Base-by-base conservation (phyloP, 768 basidiomycete species). In the Trametes coccinea region DNA sequence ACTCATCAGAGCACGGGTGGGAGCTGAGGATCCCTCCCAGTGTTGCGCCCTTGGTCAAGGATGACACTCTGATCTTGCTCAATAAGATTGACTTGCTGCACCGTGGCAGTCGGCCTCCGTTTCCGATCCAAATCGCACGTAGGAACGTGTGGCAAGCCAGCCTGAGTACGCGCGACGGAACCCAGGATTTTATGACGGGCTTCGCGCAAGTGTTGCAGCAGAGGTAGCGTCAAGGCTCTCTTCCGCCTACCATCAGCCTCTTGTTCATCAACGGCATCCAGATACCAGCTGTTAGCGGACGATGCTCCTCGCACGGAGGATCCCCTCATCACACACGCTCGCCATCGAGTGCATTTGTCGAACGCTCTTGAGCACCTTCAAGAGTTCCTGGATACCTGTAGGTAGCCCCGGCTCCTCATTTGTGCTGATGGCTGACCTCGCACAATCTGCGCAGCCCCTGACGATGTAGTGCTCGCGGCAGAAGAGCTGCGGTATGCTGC, bases 401-500 rank as follows among this genome's bases (percentile, higher is more conserved):
- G 45, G 78, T 44, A 4, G 59, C 56, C 30, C 27, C 22, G 41
- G 27, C 33, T 2, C 2, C 11, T 33, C n/a, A 22, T 1, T 39
- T 16, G 17, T 27, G 16, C 29, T 37, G 16, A 29, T 2, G n/a
- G 11, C 14, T 39, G 45, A 33, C 31, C 27, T 48, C 34, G 22
- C 46, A 44, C 11, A 2, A 13, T 16, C 11, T 8, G 14, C 5
- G 33, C 69, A 88, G 87, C 82, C 8, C 67, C 82, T 1, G 79
- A 82, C n/a, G 90, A 94, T 62, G 76, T 95, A 4, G 92, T 95
- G 5, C 71, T 91, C 10, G 92, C 84, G 4, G 93, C 93, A 0
- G 94, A 96, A 72, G 92, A 94, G 70, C 79, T 96, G 29, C 85
- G 94, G 29, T 93, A 94, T 70, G 94, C 93, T 2, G 87, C 89